phyloP scores from a whole-genome alignment of 371 early-diverging fungal species.

The Syncephalastrum racemosum region DNA sequence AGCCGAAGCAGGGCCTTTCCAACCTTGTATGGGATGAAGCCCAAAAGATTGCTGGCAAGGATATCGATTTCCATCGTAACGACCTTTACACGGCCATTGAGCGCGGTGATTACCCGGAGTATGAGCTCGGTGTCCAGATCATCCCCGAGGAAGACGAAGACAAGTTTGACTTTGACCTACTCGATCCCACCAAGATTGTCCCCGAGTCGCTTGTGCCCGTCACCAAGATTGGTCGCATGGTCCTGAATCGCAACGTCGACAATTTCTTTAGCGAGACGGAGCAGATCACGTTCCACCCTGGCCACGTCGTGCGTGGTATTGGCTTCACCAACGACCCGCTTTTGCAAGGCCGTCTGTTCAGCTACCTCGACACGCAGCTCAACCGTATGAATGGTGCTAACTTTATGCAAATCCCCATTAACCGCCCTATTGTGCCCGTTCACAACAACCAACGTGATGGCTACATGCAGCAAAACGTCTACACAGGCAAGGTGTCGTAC shows the following conservation, averaged over 20 bases:
- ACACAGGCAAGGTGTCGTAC: constrained; percentile 30
- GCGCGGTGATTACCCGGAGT: constrained; percentile 45
- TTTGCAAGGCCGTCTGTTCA: constrained; percentile 49
- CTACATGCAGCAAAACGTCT: constrained; percentile 23
- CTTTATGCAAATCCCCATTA: constrained; percentile 52
- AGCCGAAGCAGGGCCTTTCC: constrained; percentile 39
- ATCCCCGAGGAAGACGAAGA: constrained; percentile 32
- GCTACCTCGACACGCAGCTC: constrained; percentile 50
- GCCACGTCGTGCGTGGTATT: constrained; percentile 43
- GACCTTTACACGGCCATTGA: constrained; percentile 47
- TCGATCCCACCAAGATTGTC: constrained; percentile 54
- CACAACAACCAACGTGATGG: constrained; percentile 53
- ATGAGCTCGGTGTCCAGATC: constrained; percentile 46
- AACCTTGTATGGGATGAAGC: constrained; percentile 46
- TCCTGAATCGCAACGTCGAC: constrained; percentile 44
- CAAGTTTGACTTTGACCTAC: constrained; percentile 38
- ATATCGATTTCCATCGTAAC: constrained; percentile 42
- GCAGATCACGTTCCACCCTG: constrained; percentile 40
- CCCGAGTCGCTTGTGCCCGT: constrained; percentile 47
- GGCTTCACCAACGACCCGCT: constrained; percentile 45
- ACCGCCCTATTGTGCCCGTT: constrained; percentile 42
- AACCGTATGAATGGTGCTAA: constrained; percentile 44
- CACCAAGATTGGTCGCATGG: constrained; percentile 39
- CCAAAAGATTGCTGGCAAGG: constrained; percentile 39
- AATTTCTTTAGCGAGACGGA: constrained; percentile 55